Base-by-base conservation (phyloP, 371 early-diverging fungal genomes). In the Apophysomyces ossiformis region DNA sequence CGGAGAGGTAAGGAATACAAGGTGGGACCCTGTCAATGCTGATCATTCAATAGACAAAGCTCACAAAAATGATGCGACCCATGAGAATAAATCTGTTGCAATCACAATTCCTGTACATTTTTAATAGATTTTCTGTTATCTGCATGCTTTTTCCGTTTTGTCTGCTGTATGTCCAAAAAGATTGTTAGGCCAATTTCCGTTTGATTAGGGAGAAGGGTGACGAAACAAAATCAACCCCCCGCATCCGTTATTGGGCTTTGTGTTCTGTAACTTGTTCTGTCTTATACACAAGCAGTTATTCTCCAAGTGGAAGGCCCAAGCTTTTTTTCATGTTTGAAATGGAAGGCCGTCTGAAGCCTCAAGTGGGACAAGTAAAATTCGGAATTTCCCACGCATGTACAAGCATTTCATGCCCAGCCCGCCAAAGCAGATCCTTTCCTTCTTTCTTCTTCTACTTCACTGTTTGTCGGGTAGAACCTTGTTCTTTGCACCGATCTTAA, bases 1-100 rank as follows among this genome's bases (percentile, higher is more conserved):
- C 64, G 35, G 41, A 70, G 58, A 70, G 72, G 72, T 70, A 69
- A 58, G 60, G 5, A 45, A 13, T 9, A 8, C 16, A 37, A 26
- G 32, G 32, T 26, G 32, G 32, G 32, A 26, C 32, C 32, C 0
- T 26, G 32, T 26, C 32, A 26, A 2, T 26, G 32, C 32, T 26
- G 32, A 26, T 26, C 2, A 7, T 50, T 50, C 16, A 21, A 6
- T 50, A 21, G 54, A 32, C 54, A 50, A 50, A 50, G 21, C 8
- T 21, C 54, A 21, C 54, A 21, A 21, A 50, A 50, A 50, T 50
- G 54, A 50, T 50, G 41, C 1, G 54, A 50, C 16, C 9, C 21
- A 0, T 18, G 21, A 21, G 54, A 47, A 47, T 13, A 47, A 50
- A n/a, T 18, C 13, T n/a, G 16, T 6, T 13, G 13, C 13, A 43